Percentiles rank a stretch among this genome's conserved stretches.
Conservation (phyloP, 805 yeast genomes). For the Candida saitoana region DNA sequence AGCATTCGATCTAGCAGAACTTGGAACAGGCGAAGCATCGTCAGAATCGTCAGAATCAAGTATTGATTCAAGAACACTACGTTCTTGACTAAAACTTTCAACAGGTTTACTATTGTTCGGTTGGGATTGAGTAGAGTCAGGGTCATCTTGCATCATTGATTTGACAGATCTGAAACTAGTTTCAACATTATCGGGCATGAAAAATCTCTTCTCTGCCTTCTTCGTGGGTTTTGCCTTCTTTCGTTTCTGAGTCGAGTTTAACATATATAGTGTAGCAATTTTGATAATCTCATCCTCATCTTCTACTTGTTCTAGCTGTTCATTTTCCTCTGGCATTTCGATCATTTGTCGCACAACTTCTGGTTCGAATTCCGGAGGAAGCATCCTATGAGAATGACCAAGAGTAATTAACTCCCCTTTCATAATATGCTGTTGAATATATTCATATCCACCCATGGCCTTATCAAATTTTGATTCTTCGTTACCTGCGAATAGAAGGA, state of each 20-base stretch:
- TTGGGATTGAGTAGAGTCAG: not conserved
- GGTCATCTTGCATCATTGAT: conserved; percentile 35
- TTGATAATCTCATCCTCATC: conserved; percentile 63
- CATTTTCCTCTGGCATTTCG: conserved; percentile 68
- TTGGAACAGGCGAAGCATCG: conserved; percentile 1
- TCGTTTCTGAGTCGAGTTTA: conserved; percentile 19
- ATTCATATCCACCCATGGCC: conserved; percentile 79
- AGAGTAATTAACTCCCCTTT: conserved; percentile 42
- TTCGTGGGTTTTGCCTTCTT: conserved; percentile 10
- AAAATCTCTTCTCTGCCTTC: conserved; percentile 42
- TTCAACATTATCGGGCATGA: conserved; percentile 70
- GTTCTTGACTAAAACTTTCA: not conserved
- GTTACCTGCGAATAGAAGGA: conserved; percentile 67
- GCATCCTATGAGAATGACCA: conserved; percentile 56
- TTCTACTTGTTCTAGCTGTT: conserved; percentile 50
- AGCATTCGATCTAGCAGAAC: not conserved
- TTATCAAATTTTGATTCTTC: conserved; percentile 77
- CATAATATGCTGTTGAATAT: conserved; percentile 67
- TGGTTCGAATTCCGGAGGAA: conserved; percentile 60
- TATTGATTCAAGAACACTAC: conserved; percentile 4
- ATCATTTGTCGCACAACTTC: conserved; percentile 52
- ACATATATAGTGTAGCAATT: conserved; percentile 63
- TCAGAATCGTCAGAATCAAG: conserved; percentile 6
- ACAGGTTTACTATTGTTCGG: not conserved
- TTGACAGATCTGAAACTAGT: conserved; percentile 60